Conservation (phyloP, 2,329 filamentous ascomycete species). For the Tolypocladium nubicola region DNA sequence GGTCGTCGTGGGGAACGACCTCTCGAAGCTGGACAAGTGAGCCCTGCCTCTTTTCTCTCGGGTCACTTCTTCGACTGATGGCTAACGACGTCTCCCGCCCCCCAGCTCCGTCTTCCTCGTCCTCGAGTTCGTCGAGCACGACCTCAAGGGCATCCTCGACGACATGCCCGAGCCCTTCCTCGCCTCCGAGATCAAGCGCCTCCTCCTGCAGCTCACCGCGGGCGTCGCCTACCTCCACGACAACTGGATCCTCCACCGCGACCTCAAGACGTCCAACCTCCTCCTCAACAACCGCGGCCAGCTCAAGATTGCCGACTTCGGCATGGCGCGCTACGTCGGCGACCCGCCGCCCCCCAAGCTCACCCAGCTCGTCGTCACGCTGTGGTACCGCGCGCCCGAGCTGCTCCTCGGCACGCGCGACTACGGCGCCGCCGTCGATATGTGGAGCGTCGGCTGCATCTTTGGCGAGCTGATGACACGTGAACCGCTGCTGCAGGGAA, state of each 20-base stretch:
- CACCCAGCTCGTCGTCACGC: conserved; percentile 87
- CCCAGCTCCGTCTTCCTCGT: conserved; percentile 71
- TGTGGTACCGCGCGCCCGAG: conserved; percentile 94
- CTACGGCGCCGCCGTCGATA: conserved; percentile 72
- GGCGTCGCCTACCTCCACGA: conserved; percentile 80
- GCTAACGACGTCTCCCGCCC: not conserved
- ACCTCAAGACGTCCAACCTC: conserved; percentile 88
- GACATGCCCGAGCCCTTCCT: conserved; percentile 93
- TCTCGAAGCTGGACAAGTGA: conserved; percentile 42
- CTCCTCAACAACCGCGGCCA: conserved; percentile 91
- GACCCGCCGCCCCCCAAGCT: conserved; percentile 70
- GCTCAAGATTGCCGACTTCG: conserved; percentile 95
- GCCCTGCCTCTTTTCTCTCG: conserved; percentile 5
- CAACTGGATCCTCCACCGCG: conserved; percentile 85
- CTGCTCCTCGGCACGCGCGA: conserved; percentile 69
- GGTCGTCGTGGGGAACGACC: conserved; percentile 65
- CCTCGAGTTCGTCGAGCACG: conserved; percentile 96
- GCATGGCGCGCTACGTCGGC: conserved; percentile 87
- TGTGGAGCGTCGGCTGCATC: conserved; percentile 95
- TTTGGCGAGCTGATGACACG: conserved; percentile 84
- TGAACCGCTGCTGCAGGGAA: conserved; percentile 74
- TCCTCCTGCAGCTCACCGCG: conserved; percentile 71
- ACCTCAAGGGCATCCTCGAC: conserved; percentile 84
- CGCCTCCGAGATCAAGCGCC: conserved; percentile 82
- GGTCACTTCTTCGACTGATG: not conserved